phyloP scores from a whole-genome alignment of 1,284 basidiomycete genomes.

The Hemileia vastatrix region DNA sequence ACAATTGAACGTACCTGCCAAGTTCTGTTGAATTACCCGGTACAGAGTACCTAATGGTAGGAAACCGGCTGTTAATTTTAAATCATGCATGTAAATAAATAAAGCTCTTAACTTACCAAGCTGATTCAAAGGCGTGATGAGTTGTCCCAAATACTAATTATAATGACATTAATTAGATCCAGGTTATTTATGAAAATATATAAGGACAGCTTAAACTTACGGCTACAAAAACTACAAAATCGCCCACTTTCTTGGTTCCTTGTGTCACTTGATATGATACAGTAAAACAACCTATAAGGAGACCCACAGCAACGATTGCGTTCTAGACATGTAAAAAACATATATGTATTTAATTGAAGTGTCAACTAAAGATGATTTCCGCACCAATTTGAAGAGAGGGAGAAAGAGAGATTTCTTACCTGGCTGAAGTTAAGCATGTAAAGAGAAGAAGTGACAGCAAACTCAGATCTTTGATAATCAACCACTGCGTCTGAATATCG shows the following conservation, averaged over 20 bases:
- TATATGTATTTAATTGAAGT: neutral
- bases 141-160: slow-evolving; percentile 16
- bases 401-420: slow-evolving; percentile 46
- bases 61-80: slow-evolving; percentile 28
- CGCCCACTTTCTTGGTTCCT: slow-evolving; percentile 43
- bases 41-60: slow-evolving; percentile 32
- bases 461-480: slow-evolving; percentile 67
- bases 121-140: slow-evolving; percentile 30
- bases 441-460: slow-evolving; percentile 62
- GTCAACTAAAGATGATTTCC: neutral
- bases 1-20: slow-evolving; percentile 50
- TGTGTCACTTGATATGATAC: slow-evolving; percentile 58
- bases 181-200: slow-evolving; percentile 40
- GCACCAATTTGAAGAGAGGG: neutral
- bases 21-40: slow-evolving; percentile 44
- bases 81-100: slow-evolving; percentile 31
- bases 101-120: slow-evolving; percentile 35
- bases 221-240: slow-evolving; percentile 33
- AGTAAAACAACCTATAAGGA: slow-evolving; percentile 66
- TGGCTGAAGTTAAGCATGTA: slow-evolving; percentile 65
- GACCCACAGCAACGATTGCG: slow-evolving; percentile 52
- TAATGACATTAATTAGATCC: slow-evolving; percentile 27
- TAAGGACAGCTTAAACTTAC: slow-evolving; percentile 27
- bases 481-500: slow-evolving; percentile 63
- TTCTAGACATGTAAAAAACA: slow-evolving; percentile 43